These are phyloP conservation scores for Monosporozyma siamensis DNA, from an alignment of 805 yeast genomes.

Conservation along the genomic window DNA sequence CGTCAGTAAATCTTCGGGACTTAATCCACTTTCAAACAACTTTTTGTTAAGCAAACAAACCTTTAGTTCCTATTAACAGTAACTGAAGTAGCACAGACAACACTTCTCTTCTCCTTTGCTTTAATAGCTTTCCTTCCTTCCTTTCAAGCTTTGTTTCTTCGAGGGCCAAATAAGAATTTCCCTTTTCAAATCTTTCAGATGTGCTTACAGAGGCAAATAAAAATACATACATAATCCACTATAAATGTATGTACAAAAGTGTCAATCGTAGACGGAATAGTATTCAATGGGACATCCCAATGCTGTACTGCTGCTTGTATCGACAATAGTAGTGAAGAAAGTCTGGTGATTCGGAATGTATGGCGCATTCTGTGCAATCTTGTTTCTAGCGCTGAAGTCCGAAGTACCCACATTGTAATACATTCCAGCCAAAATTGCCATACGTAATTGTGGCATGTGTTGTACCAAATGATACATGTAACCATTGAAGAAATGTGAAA, in stretches of 20 bases:
- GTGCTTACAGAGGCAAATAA: no score
- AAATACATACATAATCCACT: no score
- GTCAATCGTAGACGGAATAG: neutral
- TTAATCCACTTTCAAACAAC: no score
- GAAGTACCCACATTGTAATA: conserved; percentile 24
- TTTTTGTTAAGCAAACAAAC: no score
- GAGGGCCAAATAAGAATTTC: neutral
- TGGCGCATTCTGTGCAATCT: neutral
- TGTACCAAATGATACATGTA: conserved; percentile 32
- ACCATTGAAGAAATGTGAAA: conserved; percentile 39
- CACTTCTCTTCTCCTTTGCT: neutral
- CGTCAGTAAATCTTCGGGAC: no score
- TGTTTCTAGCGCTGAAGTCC: neutral
- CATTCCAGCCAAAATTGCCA: conserved; percentile 35
- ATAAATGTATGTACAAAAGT: no score
- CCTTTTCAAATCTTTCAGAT: neutral
- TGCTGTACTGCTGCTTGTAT: conserved; percentile 1
- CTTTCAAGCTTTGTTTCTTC: neutral
- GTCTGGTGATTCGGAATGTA: conserved; percentile 2
- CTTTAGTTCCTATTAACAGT: no score
- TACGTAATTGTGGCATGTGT: conserved; percentile 29
- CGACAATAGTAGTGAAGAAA: conserved; percentile 4
- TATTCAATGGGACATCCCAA: conserved; percentile 1
- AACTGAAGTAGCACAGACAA: no score
- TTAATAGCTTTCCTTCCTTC: neutral